phyloP scores from a whole-genome alignment of 2,329 filamentous ascomycete genomes.

The Diaporthe citrichinensis region DNA sequence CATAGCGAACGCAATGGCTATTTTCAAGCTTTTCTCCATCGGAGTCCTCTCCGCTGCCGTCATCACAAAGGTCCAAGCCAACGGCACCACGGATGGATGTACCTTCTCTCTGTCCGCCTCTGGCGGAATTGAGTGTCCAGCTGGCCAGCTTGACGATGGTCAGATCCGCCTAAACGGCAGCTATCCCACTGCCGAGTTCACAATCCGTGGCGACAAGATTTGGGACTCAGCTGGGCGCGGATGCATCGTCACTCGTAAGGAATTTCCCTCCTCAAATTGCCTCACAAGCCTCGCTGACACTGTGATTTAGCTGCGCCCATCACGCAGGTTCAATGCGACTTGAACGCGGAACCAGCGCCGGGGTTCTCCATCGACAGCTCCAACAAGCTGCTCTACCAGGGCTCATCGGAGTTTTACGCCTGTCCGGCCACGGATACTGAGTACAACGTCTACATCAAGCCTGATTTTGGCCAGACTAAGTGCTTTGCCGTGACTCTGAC shows the following conservation, averaged over 20 bases:
- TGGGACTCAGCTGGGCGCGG: constrained; percentile 38
- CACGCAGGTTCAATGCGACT: constrained; percentile 41
- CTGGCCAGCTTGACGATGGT: constrained; percentile 40
- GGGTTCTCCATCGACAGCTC: constrained; percentile 36
- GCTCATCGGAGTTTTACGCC: constrained; percentile 39
- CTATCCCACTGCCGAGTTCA: constrained; percentile 37
- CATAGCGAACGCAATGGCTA: constrained; percentile 7
- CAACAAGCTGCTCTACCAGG: constrained; percentile 38
- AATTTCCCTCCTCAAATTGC: not conserved
- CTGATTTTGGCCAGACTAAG: constrained; percentile 42
- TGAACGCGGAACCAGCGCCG: constrained; percentile 25
- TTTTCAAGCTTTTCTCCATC: constrained; percentile 13
- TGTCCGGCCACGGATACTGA: constrained; percentile 43
- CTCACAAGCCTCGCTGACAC: not conserved
- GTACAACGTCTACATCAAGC: constrained; percentile 42
- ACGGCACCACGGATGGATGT: constrained; percentile 19
- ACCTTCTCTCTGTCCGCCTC: constrained; percentile 39
- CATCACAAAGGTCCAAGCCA: constrained; percentile 4
- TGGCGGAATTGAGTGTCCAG: constrained; percentile 38
- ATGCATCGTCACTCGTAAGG: constrained; percentile 40
- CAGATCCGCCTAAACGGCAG: constrained; percentile 43
- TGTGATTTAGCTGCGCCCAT: constrained; percentile 20
- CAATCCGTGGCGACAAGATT: constrained; percentile 36
- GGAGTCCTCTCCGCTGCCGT: constrained; percentile 10
- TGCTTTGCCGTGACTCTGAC: constrained; percentile 39